Evolutionary conservation across 805 yeast species (phyloP), one percentile per base, ranked within the genome.

Genomic region (Candida suzukii): DNA sequence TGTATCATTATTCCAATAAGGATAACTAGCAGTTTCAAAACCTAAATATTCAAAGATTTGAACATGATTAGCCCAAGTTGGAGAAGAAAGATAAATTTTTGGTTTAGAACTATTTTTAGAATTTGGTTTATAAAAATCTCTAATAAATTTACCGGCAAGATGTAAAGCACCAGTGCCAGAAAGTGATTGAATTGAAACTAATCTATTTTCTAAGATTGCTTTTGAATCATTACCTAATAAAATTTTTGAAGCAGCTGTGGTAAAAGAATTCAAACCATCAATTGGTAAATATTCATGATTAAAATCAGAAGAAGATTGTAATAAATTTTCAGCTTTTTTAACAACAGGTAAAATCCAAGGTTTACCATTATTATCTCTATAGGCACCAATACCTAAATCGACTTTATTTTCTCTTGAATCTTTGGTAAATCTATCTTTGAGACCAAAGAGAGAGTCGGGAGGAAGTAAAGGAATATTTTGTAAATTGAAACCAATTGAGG

Each of bases 51-150:
- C 70, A 61, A 90, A 93, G 50, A 91, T 85, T 60, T 82, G 88
- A 60, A 74, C 71, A 67, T 91, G 99, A 70, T 93, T 93, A 40
- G 93, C 95, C 99, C 99, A 91, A n/a, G 98, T 88, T 50, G 99
- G 99, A 44, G 74, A 67, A 13, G 95, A 84, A 39, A 90, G 58
- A 61, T 87, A 88, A 38, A 90, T 70, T 21, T 70, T 64, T 44
- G 60, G 69, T 40, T 58, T 41, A 22, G 43, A 25, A 18, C 52
- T 54, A 18, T 45, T 33, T 20, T 53, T 51, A 30, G 55, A 53
- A 12, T 12, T 19, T 18, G 35, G 35, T 29, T 57, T 61, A 51
- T 69, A 74, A 53, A 76, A 78, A 32, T 72, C 66, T 55, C 72
- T 65, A 49, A 84, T 64, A 54, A 83, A 81, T 43, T 66, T 64